Base-by-base conservation (phyloP, 2,329 filamentous ascomycete genomes). In the Truncatella angustata region DNA sequence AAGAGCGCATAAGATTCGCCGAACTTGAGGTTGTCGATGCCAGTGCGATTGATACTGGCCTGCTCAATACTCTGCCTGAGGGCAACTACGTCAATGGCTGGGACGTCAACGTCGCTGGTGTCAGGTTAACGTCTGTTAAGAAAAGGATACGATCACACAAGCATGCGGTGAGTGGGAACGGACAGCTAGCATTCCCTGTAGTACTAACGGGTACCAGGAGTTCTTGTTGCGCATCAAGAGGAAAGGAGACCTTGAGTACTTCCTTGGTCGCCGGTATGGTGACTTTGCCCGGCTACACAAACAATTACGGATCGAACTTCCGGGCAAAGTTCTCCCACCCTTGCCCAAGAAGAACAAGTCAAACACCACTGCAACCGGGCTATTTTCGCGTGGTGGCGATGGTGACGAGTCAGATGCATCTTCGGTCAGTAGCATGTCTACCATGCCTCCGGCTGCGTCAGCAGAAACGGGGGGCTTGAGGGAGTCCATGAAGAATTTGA, bases 11-110 rank as follows among this genome's bases (percentile, higher is more conserved):
- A 65, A 85, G 91, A 47, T 99, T 99, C 68, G 91, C 91, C 1
- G 94, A 99, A 72, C 88, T 99, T 73, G 94, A 99, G 66, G 91
- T 97, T 21, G 91, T 99, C 24, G 94, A 99, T 65, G 84, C 91
- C 57, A 89, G 91, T 50, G 92, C 94, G 39, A 95, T 96, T 64
- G 92, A 97, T 54, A 88, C 91, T 20, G 93, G 94, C 0, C 78
- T 99, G 49, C 79, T 96, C 54, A 84, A 91, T 54, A 95, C 92
- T 39, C 77, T 93, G 56, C 94, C 94, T 0, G 90, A 97, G 68
- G 94, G 94, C 4, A 88, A 97, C 69, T 88, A 86, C 56, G 89
- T 97, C 63, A 93, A 99, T 67, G 91, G 91, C 26, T 97, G 94
- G 94, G 94, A 97, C 68, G 85, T 97, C 59, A 99, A 99, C 67